A percentile compares a stretch with the other conserved stretches of the same genome.
Evolutionary conservation across 495 filamentous ascomycete species (phyloP).

Genomic region (Penicillium cataractarum): DNA sequence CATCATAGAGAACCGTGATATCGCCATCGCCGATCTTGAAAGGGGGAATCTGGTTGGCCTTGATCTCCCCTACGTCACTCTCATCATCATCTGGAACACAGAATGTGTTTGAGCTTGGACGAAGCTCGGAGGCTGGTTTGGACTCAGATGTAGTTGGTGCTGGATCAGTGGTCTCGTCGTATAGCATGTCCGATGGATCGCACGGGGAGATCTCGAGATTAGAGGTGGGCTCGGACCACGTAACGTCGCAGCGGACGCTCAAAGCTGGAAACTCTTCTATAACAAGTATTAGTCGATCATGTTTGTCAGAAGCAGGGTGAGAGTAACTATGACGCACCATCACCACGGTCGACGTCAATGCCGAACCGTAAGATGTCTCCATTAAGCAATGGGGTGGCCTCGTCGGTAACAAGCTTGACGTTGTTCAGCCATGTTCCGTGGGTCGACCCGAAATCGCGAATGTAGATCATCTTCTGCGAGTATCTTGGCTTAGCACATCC

Average conservation of each 20-base stretch:
- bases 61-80: conserved; percentile 31
- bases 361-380: conserved; percentile 60
- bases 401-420: conserved; percentile 38
- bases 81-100: conserved; percentile 53
- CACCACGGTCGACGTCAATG: conserved; percentile 54
- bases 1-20: not conserved
- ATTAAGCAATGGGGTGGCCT: conserved; percentile 39
- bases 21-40: not conserved
- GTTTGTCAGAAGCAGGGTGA: not conserved
- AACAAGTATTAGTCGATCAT: conserved; percentile 8
- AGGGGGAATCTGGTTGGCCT: not conserved
- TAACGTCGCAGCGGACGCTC: conserved; percentile 37
- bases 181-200: not conserved
- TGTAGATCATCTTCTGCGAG: conserved; percentile 43
- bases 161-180: not conserved
- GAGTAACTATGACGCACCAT: conserved; percentile 36
- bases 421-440: conserved; percentile 60
- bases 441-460: conserved; percentile 58
- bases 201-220: not conserved
- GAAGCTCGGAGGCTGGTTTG: conserved; percentile 9
- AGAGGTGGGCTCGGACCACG: conserved; percentile 29
- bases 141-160: not conserved
- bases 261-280: conserved; percentile 47
- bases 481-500: conserved; percentile 19
- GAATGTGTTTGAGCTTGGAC: conserved; percentile 39